Conservation (phyloP, 768 basidiomycete genomes). For the Leccinum disarticulatum region DNA sequence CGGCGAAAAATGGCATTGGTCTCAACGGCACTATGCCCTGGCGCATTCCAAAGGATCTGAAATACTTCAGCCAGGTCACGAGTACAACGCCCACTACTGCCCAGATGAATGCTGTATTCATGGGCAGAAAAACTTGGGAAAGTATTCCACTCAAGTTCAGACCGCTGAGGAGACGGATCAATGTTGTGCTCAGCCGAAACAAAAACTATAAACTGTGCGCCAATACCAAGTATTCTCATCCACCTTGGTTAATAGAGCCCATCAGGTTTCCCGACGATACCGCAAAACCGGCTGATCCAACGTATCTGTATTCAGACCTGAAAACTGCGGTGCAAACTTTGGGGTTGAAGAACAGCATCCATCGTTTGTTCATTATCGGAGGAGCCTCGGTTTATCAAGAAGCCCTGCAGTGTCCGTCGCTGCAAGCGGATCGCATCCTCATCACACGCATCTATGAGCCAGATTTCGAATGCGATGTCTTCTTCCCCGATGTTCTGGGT, state of each 20-base stretch:
- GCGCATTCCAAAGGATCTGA: conserved; percentile 85
- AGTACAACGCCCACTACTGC: conserved; percentile 53
- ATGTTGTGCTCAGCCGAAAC: conserved; percentile 74
- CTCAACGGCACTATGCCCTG: conserved; percentile 76
- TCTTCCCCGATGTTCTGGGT: conserved; percentile 73
- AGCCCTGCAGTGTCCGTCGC: conserved; percentile 45
- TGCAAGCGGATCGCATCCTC: conserved; percentile 74
- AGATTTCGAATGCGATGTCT: conserved; percentile 83
- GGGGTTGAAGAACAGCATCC: conserved; percentile 27
- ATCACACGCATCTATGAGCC: conserved; percentile 81
- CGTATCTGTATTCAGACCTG: conserved; percentile 31
- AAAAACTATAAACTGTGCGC: conserved; percentile 61
- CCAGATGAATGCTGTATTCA: conserved; percentile 73
- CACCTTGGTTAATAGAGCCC: conserved; percentile 7
- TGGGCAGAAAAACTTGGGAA: conserved; percentile 99
- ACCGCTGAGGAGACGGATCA: conserved; percentile 73
- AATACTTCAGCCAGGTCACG: conserved; percentile 87
- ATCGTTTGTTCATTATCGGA: conserved; percentile 84
- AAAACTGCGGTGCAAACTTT: conserved; percentile 17
- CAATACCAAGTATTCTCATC: not conserved
- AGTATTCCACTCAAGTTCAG: conserved; percentile 85
- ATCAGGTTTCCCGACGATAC: conserved; percentile 16
- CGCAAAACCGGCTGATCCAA: conserved; percentile 16
- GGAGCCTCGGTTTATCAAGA: conserved; percentile 85
- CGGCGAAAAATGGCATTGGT: conserved; percentile 94